Evolutionary conservation across 2,329 filamentous ascomycete genomes (phyloP).

Genomic region (Eutypa lata): DNA sequence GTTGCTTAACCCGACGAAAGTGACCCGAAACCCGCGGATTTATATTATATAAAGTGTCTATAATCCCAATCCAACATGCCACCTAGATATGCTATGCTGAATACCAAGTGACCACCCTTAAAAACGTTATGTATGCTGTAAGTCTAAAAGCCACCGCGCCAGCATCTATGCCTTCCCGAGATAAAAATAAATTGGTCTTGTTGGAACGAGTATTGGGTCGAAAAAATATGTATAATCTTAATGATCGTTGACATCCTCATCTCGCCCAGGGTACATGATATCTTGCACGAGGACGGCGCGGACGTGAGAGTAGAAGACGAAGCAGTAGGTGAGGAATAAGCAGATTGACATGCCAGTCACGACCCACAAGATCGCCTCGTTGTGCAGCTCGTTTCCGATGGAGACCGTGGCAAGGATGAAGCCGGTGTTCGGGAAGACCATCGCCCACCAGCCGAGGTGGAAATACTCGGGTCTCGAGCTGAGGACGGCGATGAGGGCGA

Average conservation of each 20-base stretch:
- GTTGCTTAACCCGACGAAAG: too few relatives aligned
- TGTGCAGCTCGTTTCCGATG: constrained; percentile 47
- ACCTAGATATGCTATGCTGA: too few relatives aligned
- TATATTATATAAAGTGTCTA: too few relatives aligned
- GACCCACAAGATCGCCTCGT: constrained; percentile 43
- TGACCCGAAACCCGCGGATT: too few relatives aligned
- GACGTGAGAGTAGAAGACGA: constrained; percentile 43
- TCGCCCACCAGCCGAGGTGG: constrained; percentile 62
- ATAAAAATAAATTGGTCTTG: neutral
- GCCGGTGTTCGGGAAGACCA: constrained; percentile 61
- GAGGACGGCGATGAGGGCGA: constrained; percentile 44
- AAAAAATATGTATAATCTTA: constrained; percentile 14
- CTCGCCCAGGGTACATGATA: constrained; percentile 53
- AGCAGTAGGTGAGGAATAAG: constrained; percentile 37
- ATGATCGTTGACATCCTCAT: constrained; percentile 52
- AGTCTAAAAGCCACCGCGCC: too few relatives aligned
- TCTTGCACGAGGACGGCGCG: constrained; percentile 48
- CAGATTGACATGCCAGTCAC: constrained; percentile 48
- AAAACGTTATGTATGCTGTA: too few relatives aligned
- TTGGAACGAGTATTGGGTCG: constrained; percentile 1
- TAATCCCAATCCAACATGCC: too few relatives aligned
- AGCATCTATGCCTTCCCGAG: neutral
- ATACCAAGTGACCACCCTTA: too few relatives aligned
- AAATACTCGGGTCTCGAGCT: constrained; percentile 47
- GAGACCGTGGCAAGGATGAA: constrained; percentile 56